phyloP scores from a whole-genome alignment of 148 eudicot genomes.

The Vaccinium macrocarpon region DNA sequence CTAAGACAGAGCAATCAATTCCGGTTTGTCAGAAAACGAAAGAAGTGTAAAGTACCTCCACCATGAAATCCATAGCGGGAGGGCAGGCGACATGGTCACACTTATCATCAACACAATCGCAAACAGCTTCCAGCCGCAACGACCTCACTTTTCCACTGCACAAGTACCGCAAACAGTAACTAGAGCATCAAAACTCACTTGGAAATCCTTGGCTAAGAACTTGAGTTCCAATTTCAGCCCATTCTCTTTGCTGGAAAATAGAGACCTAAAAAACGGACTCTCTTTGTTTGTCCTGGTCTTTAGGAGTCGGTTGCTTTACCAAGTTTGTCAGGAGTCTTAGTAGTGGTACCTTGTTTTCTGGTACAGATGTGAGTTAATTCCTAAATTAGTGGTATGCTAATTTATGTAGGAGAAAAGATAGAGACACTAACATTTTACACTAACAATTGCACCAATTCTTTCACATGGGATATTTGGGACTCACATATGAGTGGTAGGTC shows the following conservation, averaged over 20 bases:
- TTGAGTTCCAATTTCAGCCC: constrained; percentile 49
- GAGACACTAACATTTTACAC: no score
- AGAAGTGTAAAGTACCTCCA: constrained; percentile 67
- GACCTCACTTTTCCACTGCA: constrained; percentile 57
- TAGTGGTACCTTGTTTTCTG: no score
- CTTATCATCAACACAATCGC: constrained; percentile 66
- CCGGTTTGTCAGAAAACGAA: constrained; percentile 53
- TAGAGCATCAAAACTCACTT: constrained; percentile 64
- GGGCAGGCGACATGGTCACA: constrained; percentile 64
- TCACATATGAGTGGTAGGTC: no score
- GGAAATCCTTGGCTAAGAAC: constrained; percentile 48
- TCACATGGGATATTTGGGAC: no score
- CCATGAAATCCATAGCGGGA: constrained; percentile 66
- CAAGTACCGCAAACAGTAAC: constrained; percentile 57
- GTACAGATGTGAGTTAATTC: no score
- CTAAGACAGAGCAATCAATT: constrained; percentile 71
- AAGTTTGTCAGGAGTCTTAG: no score
- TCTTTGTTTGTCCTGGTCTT: no score
- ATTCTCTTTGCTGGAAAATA: constrained; percentile 43
- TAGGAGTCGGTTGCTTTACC: no score
- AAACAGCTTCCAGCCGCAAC: constrained; percentile 37
- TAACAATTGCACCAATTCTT: no score
- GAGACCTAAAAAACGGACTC: constrained; percentile 45
- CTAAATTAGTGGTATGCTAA: no score
- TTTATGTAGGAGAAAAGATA: no score